These are phyloP conservation scores for Sequoiadendron giganteum DNA, from an alignment of 75 land plant species.

Conservation along the genomic window DNA sequence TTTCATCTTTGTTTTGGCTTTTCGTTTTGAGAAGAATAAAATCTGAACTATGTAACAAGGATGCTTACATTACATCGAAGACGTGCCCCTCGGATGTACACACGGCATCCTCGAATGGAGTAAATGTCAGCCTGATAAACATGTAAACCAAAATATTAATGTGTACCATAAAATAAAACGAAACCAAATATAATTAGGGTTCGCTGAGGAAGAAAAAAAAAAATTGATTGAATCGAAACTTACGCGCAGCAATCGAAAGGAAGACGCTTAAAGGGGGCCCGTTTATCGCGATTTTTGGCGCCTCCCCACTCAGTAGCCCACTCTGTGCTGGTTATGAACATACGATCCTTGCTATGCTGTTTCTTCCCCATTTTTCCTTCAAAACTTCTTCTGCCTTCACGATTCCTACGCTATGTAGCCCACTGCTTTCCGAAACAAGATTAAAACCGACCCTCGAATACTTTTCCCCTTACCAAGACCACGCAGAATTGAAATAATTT, in stretches of 20 bases:
- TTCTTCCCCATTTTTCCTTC: conserved; percentile 88
- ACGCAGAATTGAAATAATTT: no score
- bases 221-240: background rate
- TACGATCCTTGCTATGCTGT: conserved; percentile 97
- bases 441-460: no score
- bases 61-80: conserved; percentile 81
- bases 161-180: background rate
- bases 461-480: no score
- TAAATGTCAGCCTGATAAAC: conserved; percentile 66
- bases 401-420: background rate
- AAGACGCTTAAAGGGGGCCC: conserved; percentile 87
- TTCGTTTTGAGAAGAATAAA: background rate
- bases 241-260: conserved; percentile 99
- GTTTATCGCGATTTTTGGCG: conserved; percentile 68
- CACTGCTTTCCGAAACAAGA: no score
- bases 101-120: conserved; percentile 85
- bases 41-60: background rate
- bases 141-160: background rate
- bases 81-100: conserved; percentile 89
- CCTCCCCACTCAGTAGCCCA: conserved; percentile 99
- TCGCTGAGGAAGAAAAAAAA: background rate
- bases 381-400: background rate
- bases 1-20: background rate
- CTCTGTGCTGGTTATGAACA: conserved; percentile 95
- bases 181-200: background rate